Conservation (phyloP, 2,329 filamentous ascomycete genomes). For the Fusarium oxysporum region DNA sequence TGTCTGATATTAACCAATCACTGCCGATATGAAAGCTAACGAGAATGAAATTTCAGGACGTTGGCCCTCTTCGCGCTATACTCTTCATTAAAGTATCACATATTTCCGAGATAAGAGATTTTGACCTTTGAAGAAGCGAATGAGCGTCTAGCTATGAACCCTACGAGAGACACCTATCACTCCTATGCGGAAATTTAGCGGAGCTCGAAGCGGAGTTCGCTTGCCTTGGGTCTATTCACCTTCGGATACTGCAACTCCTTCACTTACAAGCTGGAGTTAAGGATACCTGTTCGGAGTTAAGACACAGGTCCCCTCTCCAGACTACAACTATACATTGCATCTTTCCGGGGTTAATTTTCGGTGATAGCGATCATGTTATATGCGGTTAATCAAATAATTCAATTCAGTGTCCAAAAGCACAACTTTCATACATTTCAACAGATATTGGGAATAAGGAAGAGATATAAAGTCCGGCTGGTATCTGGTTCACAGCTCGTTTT, state of each 20-base stretch:
- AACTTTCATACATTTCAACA: neutral
- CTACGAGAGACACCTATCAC: neutral
- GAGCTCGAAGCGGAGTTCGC: neutral
- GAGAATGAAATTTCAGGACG: accelerated
- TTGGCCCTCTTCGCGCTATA: neutral
- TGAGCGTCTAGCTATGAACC: neutral
- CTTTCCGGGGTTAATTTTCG: accelerated
- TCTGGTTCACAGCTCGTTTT: accelerated
- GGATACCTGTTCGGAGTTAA: neutral
- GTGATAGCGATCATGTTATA: neutral
- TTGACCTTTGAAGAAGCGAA: neutral
- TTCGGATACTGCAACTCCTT: accelerated
- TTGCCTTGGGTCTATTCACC: no score
- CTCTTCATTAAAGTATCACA: neutral
- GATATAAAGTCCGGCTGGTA: neutral
- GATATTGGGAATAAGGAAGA: neutral
- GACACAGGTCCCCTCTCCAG: neutral
- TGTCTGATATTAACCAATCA: neutral
- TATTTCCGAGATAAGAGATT: neutral
- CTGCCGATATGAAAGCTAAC: neutral
- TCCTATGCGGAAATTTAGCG: neutral
- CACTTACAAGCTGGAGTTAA: neutral
- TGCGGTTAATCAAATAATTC: neutral
- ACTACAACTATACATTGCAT: neutral
- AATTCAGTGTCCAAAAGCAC: accelerated